Conservation (phyloP, 768 basidiomycete genomes). For the Baorangia bicolor region DNA sequence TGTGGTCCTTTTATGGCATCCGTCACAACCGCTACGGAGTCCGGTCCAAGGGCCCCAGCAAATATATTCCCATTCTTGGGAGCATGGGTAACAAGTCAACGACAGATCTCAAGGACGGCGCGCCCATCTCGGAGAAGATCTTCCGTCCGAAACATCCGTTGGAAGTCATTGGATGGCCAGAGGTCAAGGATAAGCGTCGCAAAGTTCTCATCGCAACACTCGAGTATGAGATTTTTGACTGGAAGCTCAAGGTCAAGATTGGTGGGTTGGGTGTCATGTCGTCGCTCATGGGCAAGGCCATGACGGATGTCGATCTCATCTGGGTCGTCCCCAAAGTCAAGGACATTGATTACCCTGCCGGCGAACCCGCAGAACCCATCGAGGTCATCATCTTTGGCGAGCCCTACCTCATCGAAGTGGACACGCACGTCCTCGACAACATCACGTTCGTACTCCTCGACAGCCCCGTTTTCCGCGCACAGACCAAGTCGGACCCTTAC, state of each 20-base stretch:
- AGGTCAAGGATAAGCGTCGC: constrained; percentile 86
- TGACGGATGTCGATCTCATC: constrained; percentile 93
- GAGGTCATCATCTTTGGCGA: constrained; percentile 97
- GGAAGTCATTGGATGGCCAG: constrained; percentile 97
- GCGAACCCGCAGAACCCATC: constrained; percentile 90
- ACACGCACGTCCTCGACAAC: constrained; percentile 90
- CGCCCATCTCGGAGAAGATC: constrained; percentile 68
- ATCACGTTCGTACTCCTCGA: constrained; percentile 94
- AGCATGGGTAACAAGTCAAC: constrained; percentile 62
- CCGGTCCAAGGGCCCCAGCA: constrained; percentile 64
- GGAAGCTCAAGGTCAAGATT: constrained; percentile 98
- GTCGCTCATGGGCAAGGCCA: constrained; percentile 94
- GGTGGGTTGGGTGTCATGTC: constrained; percentile 99
- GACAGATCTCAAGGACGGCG: constrained; percentile 64
- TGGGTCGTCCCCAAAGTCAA: constrained; percentile 97
- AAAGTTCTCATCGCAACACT: constrained; percentile 90
- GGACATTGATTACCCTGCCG: constrained; percentile 88
- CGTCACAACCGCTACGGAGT: constrained; percentile 91
- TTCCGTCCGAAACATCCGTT: constrained; percentile 57
- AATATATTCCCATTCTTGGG: constrained; percentile 89
- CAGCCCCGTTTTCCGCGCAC: constrained; percentile 94
- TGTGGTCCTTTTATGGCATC: constrained; percentile 97
- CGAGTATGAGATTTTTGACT: constrained; percentile 96
- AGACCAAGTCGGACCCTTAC: constrained; percentile 94
- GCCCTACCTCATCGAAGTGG: constrained; percentile 93